Evolutionary conservation across 805 yeast species (phyloP).

Genomic region (Kluyveromyces dobzhanskii): DNA sequence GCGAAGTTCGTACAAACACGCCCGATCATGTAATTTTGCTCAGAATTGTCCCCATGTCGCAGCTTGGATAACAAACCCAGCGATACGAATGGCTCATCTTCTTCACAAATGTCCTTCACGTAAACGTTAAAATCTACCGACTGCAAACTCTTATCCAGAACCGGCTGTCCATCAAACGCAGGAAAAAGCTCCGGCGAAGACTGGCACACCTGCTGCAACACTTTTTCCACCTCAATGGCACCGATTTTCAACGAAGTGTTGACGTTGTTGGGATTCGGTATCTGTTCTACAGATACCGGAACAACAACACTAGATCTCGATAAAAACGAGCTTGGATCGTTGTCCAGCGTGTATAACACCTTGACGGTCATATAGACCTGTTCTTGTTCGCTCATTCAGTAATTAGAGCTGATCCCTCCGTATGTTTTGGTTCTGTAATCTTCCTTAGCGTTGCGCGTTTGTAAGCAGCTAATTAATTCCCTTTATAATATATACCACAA

Average conservation of each 20-base stretch:
- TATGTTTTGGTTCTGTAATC: too few species aligned
- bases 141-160: constrained; percentile 11
- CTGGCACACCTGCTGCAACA: constrained; percentile 22
- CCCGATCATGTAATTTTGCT: constrained; percentile 20
- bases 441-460: too few species aligned
- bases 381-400: constrained; percentile 1
- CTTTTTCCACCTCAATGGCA: constrained; percentile 19
- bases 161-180: constrained; percentile 12
- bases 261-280: constrained; percentile 19
- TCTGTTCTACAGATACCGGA: constrained; percentile 20
- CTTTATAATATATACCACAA: too few species aligned
- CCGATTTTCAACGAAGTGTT: constrained; percentile 20
- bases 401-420: too few species aligned
- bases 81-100: constrained; percentile 30
- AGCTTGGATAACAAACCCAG: constrained; percentile 28
- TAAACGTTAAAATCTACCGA: constrained; percentile 22
- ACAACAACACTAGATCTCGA: constrained; percentile 25
- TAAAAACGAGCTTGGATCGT: constrained; percentile 21
- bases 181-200: constrained; percentile 28
- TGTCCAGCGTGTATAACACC: constrained; percentile 27
- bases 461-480: too few species aligned
- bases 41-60: constrained; percentile 13
- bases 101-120: constrained; percentile 27
- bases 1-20: constrained; percentile 31
- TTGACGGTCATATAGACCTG: constrained; percentile 23